Percentiles rank a stretch among this genome's conserved stretches.
phyloP scores from a whole-genome alignment of 2,329 filamentous ascomycete species.

The Colletotrichum sp. region DNA sequence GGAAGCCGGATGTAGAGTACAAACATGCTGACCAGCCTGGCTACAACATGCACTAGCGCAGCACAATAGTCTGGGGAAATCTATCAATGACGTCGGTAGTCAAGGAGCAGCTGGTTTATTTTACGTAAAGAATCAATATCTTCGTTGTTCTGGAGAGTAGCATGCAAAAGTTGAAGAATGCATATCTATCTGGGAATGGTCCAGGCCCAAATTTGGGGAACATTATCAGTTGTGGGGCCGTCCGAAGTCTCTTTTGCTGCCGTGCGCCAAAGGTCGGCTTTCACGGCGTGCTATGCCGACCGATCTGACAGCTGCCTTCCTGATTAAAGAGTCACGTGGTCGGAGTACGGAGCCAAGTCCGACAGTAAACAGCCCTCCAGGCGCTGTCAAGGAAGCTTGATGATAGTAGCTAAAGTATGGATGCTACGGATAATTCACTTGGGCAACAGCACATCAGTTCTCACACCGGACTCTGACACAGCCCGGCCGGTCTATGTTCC shows the following conservation, averaged over 20 bases:
- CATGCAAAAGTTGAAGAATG: background rate
- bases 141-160: background rate
- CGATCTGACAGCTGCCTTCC: background rate
- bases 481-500: background rate
- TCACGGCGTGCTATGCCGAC: background rate
- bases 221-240: background rate
- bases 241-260: background rate
- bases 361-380: background rate
- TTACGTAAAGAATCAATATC: background rate
- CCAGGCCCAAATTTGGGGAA: background rate
- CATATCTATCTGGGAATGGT: background rate
- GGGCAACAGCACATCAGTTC: background rate
- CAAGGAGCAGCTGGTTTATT: background rate
- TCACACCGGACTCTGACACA: background rate
- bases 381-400: background rate
- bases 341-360: background rate
- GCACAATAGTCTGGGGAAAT: background rate
- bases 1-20: background rate
- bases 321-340: background rate
- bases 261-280: background rate
- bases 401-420: background rate
- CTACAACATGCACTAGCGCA: background rate
- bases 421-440: background rate
- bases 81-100: background rate
- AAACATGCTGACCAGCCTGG: background rate